Base-by-base conservation (phyloP, 148 eudicot species). In the Pharnaceum exiguum region DNA sequence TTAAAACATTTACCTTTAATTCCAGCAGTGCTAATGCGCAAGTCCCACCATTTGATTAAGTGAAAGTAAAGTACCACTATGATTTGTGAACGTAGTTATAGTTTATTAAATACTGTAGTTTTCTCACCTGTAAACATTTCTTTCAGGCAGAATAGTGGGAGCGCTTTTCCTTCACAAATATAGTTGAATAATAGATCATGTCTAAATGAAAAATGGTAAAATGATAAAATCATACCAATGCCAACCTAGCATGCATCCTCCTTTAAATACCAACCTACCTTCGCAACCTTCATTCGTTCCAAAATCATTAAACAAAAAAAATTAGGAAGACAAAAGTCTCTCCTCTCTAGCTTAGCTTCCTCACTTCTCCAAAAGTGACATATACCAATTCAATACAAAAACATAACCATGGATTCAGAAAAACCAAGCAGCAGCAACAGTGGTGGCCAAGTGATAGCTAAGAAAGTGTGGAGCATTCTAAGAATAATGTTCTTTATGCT, bases 401-500 rank as follows among this genome's bases (percentile, higher is more conserved):
- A 24, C 5, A 65, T 13, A 46, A 22, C 23, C 31, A 67, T 69
- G 73, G 57, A 62, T 18, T 38, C 18, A 40, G 63, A 55, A 12
- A 23, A 21, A 32, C 3, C n/a, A 62, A 62, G 35, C 33, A 69
- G 27, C n/a, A n/a, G n/a, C n/a, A n/a, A n/a, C n/a, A n/a, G n/a
- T n/a, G n/a, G n/a, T 55, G 38, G 49, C 0, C 60, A 62, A 48
- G 42, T 55, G 39, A 55, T 63, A 48, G 60, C 63, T 1, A 69
- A 69, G 37, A 69, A 69, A 55, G 51, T 62, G 8, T 62, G 68
- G 73, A 62, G 48, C 7, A 55, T 69, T 1, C 22, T 69, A 9
- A 30, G 57, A 17, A 50, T 69, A 69, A 32, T 69, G 43, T 30
- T 62, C 8, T 32, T 51, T 17, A 62, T 69, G 68, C 32, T 69